Evolutionary conservation across 192 early-diverging fungal species (phyloP).

Genomic region (Mortierella antarctica): DNA sequence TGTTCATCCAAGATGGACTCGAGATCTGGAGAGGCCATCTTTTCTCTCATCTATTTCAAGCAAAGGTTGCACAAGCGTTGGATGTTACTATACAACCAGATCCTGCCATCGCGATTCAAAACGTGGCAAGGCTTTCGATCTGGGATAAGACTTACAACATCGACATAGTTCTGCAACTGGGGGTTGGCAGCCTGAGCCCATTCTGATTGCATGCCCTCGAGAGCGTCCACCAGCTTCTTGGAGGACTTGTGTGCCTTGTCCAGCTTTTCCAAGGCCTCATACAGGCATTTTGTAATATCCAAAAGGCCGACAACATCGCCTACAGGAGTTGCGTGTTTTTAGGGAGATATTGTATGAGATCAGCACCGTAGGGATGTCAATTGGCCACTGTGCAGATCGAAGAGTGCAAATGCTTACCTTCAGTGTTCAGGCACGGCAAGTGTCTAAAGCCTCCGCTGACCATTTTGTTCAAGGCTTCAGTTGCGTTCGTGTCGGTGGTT

Average conservation of each 20-base stretch:
- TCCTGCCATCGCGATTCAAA: no score
- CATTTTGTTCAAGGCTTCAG: slow-evolving; percentile 85
- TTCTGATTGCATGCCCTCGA: slow-evolving; percentile 80
- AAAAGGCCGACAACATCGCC: slow-evolving; percentile 83
- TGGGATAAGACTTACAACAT: slow-evolving; percentile 6
- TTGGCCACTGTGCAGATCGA: not conserved
- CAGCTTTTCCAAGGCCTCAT: slow-evolving; percentile 83
- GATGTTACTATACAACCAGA: not conserved
- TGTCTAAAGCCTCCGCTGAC: slow-evolving; percentile 82
- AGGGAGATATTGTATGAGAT: not conserved
- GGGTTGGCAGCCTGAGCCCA: slow-evolving; percentile 70
- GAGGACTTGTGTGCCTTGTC: slow-evolving; percentile 81
- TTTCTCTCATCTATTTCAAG: slow-evolving; percentile 72
- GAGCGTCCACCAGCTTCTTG: slow-evolving; percentile 75
- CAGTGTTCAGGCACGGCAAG: slow-evolving; percentile 56
- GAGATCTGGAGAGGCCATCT: slow-evolving; percentile 90
- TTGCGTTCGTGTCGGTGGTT: slow-evolving; percentile 75
- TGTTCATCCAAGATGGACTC: slow-evolving; percentile 75
- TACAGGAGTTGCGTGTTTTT: slow-evolving; percentile 13
- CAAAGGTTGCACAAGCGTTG: slow-evolving; percentile 16
- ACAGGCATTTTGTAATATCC: slow-evolving; percentile 84
- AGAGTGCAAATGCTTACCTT: slow-evolving; percentile 11
- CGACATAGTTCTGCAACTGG: slow-evolving; percentile 35
- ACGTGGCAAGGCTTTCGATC: no score
- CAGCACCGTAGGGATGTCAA: not conserved